Conservation (phyloP, 495 filamentous ascomycete genomes). For the Talaromyces borbonicus region DNA sequence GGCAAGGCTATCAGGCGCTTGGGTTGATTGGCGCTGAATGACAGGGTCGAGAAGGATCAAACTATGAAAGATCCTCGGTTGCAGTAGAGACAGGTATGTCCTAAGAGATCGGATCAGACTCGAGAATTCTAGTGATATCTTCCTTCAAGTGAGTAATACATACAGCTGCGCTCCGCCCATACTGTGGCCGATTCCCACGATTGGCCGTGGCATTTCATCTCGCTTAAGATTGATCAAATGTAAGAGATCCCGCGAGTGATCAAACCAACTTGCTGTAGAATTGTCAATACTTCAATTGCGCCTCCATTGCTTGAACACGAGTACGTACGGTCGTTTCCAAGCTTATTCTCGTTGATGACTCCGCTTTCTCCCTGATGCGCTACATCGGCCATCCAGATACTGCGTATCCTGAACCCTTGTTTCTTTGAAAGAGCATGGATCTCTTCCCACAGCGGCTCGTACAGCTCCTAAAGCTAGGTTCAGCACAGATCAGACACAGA, state of each 20-base stretch:
- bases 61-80: constrained; percentile 71
- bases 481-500: constrained; percentile 1
- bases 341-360: constrained; percentile 57
- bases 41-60: constrained; percentile 77
- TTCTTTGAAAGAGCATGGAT: constrained; percentile 43
- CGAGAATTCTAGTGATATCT: not conserved
- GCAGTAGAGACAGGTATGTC: constrained; percentile 54
- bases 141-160: constrained; percentile 10
- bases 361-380: constrained; percentile 67
- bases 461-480: constrained; percentile 52
- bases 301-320: constrained; percentile 9
- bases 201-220: constrained; percentile 68
- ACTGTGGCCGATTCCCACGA: constrained; percentile 88
- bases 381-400: constrained; percentile 82
- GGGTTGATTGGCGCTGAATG: constrained; percentile 45
- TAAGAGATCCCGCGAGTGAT: constrained; percentile 81
- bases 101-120: constrained; percentile 21
- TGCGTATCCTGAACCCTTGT: constrained; percentile 57
- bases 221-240: constrained; percentile 80
- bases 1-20: constrained; percentile 2
- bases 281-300: not conserved
- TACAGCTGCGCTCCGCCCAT: constrained; percentile 66
- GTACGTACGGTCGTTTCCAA: constrained; percentile 70
- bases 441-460: constrained; percentile 82
- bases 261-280: constrained; percentile 66